A percentile compares a stretch with the other conserved stretches of the same genome.
These are phyloP conservation scores for Citrus hindsii DNA, from an alignment of 345 rosid species.

Conservation along the genomic window DNA sequence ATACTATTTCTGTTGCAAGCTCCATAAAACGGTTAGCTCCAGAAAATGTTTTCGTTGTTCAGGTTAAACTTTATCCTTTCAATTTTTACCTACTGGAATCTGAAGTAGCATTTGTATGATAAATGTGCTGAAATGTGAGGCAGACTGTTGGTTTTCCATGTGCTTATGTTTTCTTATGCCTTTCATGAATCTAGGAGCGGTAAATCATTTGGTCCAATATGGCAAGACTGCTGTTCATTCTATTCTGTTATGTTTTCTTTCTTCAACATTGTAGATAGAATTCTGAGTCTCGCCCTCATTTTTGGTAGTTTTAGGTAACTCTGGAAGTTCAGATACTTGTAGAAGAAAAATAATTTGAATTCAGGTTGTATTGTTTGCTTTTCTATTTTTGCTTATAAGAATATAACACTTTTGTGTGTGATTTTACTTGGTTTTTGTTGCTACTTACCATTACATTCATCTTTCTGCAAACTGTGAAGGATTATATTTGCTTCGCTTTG, in stretches of 20 bases:
- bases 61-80: slow-evolving; percentile 43
- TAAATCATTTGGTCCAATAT: background rate
- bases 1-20: slow-evolving; percentile 71
- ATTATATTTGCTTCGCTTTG: background rate
- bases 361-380: background rate
- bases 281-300: background rate
- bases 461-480: background rate
- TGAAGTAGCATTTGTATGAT: background rate
- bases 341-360: background rate
- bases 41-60: slow-evolving; percentile 78
- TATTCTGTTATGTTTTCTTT: background rate
- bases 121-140: background rate
- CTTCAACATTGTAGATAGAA: background rate
- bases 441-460: background rate
- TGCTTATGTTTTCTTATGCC: background rate
- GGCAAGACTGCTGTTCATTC: background rate
- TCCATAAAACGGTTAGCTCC: slow-evolving; percentile 77
- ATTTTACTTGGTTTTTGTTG: background rate
- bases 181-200: background rate
- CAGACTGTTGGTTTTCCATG: background rate
- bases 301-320: background rate
- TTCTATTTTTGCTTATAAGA: background rate
- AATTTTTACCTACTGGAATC: background rate
- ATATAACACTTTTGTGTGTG: no score
- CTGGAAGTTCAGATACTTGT: background rate